A percentile compares a stretch with the other conserved stretches of the same genome.
These are phyloP conservation scores for Verticillium dahliae DNA, from an alignment of 2,329 filamentous ascomycete species.

Conservation along the genomic window DNA sequence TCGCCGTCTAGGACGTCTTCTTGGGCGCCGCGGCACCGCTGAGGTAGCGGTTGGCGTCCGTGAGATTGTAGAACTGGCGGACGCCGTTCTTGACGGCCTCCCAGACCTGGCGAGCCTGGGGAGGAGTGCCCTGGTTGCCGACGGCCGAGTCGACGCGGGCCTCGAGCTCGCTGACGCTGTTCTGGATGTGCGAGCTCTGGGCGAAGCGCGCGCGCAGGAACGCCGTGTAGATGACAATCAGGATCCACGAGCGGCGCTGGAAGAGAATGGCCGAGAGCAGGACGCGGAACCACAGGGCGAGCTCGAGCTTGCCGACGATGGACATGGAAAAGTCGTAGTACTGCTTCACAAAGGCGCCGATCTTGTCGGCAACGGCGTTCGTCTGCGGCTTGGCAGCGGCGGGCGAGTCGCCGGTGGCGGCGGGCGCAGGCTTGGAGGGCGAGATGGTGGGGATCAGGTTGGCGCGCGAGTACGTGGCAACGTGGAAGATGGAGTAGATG, in stretches of 20 bases:
- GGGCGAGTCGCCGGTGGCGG: slow-evolving; percentile 47
- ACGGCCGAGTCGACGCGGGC: slow-evolving; percentile 75
- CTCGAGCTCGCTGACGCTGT: slow-evolving; percentile 64
- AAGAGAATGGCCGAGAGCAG: slow-evolving; percentile 78
- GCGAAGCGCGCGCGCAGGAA: slow-evolving; percentile 88
- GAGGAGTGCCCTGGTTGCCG: slow-evolving; percentile 81
- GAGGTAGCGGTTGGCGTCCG: slow-evolving; percentile 70
- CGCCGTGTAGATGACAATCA: slow-evolving; percentile 77
- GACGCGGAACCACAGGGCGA: slow-evolving; percentile 78
- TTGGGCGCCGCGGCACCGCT: slow-evolving; percentile 47
- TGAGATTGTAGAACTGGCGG: slow-evolving; percentile 70
- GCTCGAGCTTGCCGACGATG: slow-evolving; percentile 82
- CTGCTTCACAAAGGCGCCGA: slow-evolving; percentile 91
- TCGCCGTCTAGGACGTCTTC: slow-evolving; percentile 31
- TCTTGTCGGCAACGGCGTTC: slow-evolving; percentile 68
- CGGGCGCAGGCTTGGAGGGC: slow-evolving; percentile 51
- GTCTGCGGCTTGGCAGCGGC: slow-evolving; percentile 49
- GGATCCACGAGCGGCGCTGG: slow-evolving; percentile 84
- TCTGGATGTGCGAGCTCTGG: slow-evolving; percentile 91
- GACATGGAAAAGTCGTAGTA: slow-evolving; percentile 98
- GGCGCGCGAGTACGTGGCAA: slow-evolving; percentile 90
- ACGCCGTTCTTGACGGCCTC: slow-evolving; percentile 66
- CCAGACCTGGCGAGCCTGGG: slow-evolving; percentile 74
- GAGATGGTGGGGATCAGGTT: slow-evolving; percentile 85
- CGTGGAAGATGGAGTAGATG: slow-evolving; percentile 98